These are phyloP conservation scores for Actinidia arguta DNA, from an alignment of 179 eudicot species.

Conservation along the genomic window DNA sequence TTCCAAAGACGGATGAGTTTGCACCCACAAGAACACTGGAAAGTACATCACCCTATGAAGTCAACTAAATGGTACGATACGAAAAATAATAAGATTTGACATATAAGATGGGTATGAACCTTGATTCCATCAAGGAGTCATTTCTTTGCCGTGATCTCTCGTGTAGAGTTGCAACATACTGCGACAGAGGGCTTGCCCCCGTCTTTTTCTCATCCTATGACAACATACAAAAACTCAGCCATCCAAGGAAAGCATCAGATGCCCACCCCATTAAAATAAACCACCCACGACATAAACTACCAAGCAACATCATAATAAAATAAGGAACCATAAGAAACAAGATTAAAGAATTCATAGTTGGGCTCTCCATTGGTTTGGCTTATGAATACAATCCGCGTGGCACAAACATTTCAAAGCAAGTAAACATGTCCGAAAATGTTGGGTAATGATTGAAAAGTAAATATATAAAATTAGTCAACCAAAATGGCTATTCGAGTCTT, in stretches of 20 bases:
- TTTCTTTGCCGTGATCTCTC: conserved; percentile 76
- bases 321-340: background rate
- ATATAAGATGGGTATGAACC: conserved; percentile 44
- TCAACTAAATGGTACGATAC: background rate
- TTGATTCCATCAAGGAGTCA: conserved; percentile 66
- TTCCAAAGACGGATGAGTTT: conserved; percentile 55
- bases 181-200: conserved; percentile 75
- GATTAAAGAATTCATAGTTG: background rate
- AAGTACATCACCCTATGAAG: conserved; percentile 16
- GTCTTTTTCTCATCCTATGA: conserved; percentile 77
- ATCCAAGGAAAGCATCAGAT: background rate
- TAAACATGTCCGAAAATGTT: background rate
- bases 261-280: conserved; percentile 1
- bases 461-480: background rate
- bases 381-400: background rate
- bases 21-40: conserved; percentile 83
- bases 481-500: background rate
- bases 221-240: background rate
- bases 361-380: background rate
- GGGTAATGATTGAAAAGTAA: background rate
- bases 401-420: background rate
- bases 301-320: conserved; percentile 1
- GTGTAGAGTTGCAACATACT: conserved; percentile 63
- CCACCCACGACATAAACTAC: background rate
- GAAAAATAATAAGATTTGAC: background rate